Conservation (phyloP, 495 filamentous ascomycete genomes). For the Staphylotrichum tortipilum region DNA sequence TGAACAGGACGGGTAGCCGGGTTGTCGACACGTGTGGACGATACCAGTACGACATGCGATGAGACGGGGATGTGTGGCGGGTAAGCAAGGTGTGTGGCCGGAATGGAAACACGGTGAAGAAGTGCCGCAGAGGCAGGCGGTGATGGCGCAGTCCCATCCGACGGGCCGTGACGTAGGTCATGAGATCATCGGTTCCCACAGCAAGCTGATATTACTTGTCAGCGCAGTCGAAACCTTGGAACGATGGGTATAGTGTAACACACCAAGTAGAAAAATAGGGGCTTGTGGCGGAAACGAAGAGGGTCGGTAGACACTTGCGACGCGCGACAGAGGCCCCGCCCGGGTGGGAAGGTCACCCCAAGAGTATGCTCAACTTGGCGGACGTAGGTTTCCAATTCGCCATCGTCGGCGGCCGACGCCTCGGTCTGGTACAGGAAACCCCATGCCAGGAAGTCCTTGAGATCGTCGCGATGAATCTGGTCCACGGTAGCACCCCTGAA, state of each 20-base stretch:
- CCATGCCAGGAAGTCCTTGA: no score
- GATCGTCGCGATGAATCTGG: no score
- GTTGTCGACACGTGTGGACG: neutral
- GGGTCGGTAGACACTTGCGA: neutral
- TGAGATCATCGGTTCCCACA: no score
- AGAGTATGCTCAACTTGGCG: neutral
- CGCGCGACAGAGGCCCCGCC: neutral
- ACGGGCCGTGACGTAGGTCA: no score
- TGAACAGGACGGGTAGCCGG: neutral
- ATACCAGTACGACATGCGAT: neutral
- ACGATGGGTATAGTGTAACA: no score
- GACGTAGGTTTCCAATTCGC: neutral
- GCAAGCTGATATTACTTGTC: no score
- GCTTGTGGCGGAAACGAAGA: neutral
- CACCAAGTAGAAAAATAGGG: neutral
- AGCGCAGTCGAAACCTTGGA: no score
- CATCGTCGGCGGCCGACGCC: no score
- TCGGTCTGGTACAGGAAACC: no score
- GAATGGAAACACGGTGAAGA: neutral
- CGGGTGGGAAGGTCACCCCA: neutral
- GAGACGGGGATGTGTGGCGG: neutral
- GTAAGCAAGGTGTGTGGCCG: neutral
- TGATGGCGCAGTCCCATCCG: neutral
- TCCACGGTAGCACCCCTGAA: no score
- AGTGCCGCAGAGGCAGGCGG: neutral